These are phyloP conservation scores for Loxodes magnus DNA, from an alignment of 73 alveolate species.

Conservation along the genomic window DNA sequence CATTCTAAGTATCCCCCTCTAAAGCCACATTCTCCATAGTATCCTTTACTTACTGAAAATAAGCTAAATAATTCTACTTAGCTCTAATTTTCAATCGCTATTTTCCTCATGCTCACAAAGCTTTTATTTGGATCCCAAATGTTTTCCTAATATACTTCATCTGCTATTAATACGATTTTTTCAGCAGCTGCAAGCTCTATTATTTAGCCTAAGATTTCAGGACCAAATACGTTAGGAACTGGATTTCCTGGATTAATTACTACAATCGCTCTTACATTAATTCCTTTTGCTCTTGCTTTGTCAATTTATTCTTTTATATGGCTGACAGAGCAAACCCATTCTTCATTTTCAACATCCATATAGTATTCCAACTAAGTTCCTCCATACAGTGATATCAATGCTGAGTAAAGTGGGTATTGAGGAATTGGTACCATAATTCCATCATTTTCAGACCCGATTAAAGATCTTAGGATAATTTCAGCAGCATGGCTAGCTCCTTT, in stretches of 20 bases:
- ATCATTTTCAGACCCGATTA: constrained; percentile 30
- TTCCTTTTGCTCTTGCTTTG: constrained; percentile 52
- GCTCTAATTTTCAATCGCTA: constrained; percentile 38
- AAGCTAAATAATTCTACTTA: constrained; percentile 51
- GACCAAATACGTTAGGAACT: constrained; percentile 75
- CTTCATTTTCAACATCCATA: constrained; percentile 66
- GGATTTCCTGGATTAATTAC: constrained; percentile 98
- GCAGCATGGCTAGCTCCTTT: constrained; percentile 70
- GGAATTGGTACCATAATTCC: constrained; percentile 92
- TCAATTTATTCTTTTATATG: constrained; percentile 30
- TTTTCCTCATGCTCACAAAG: constrained; percentile 73
- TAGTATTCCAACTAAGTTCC: constrained; percentile 75
- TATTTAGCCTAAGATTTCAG: constrained; percentile 59
- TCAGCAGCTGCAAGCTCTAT: constrained; percentile 41
- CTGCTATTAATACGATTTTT: constrained; percentile 82
- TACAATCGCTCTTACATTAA: constrained; percentile 56
- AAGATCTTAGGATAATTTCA: constrained; percentile 19
- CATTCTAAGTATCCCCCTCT: constrained; percentile 87
- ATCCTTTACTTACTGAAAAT: constrained; percentile 77
- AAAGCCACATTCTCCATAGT: constrained; percentile 85
- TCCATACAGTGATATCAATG: constrained; percentile 63
- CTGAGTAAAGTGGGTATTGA: constrained; percentile 93
- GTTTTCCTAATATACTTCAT: constrained; percentile 96
- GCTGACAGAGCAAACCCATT: constrained; percentile 72
- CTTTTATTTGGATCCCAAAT: constrained; percentile 45